A percentile compares a stretch with the other conserved stretches of the same genome.
These are phyloP conservation scores for Scenedesmus sp. DNA, from an alignment of 163 green algal species.

Conservation along the genomic window DNA sequence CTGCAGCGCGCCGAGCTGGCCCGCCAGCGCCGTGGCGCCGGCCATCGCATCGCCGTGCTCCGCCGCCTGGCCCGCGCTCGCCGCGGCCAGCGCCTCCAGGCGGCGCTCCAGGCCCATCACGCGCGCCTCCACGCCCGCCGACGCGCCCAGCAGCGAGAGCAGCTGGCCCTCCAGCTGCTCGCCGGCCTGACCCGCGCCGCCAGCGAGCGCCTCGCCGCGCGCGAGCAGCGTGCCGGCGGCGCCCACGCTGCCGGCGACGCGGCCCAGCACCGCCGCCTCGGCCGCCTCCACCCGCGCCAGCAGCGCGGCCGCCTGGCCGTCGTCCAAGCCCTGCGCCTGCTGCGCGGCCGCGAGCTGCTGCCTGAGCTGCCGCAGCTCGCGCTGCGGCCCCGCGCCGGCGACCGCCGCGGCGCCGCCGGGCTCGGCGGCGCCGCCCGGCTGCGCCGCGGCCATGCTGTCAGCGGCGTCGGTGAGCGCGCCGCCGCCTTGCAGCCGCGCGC, in stretches of 20 bases:
- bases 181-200: neutral
- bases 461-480: no score
- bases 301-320: neutral
- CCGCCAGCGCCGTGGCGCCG: neutral
- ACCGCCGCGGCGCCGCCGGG: conserved; percentile 19
- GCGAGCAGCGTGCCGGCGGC: conserved; percentile 17
- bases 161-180: conserved; percentile 1
- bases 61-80: neutral
- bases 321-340: neutral
- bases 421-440: no score
- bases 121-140: conserved; percentile 26
- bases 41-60: conserved; percentile 4
- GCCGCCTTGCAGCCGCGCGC: neutral
- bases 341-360: conserved; percentile 6
- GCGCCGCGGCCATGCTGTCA: no score
- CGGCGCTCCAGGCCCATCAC: conserved; percentile 41
- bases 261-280: neutral
- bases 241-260: neutral
- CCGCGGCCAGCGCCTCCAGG: conserved; percentile 23
- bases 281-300: conserved; percentile 19
- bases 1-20: conserved; percentile 12
- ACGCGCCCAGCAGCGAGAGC: conserved; percentile 3
- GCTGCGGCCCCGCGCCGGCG: neutral
- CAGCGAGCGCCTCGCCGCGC: conserved; percentile 9
- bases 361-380: conserved; percentile 6